Evolutionary conservation across 768 basidiomycete species (phyloP), one percentile per base, ranked within the genome.

Genomic region (Dendrothele bispora): DNA sequence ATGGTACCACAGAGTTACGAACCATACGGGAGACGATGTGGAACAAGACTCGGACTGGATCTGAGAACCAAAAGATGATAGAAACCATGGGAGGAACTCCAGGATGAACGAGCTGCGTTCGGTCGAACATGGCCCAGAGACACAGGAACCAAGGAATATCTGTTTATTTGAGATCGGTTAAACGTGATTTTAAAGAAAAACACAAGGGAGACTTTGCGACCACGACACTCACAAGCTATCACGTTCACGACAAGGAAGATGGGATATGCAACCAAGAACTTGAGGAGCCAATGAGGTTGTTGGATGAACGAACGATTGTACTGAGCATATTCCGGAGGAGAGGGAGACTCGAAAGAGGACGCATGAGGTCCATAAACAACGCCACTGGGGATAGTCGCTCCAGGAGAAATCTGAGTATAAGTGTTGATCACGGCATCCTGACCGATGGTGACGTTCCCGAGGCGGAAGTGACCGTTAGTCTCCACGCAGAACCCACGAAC

Each of bases 401-500:
- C 74, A 5, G 73, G 73, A 6, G 71, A 57, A 32, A 77, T 60
- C 43, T 64, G 63, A 17, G 73, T 74, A 48, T 67, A 72, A 1
- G 72, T 69, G 52, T 75, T 77, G 30, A 75, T 53, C 10, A 68
- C 58, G 7, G 70, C 70, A 24, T 63, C 58, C 15, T 54, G 45
- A 7, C 74, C 73, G 38, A 77, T 61, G 10, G 59, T 61, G 44
- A 75, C 61, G 4, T 55, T 57, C 12, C 63, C 70, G 21, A 77
- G 63, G 14, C 66, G 65, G 61, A 77, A 72, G 42, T 55, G 64
- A 4, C 74, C 72, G 44, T 75, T 69, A n/a, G 68, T 59, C 53
- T 77, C 75, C 4, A 75, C 72, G 37, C 69, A 67, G 52, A 77
- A 75, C 12, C 69, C 72, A 12, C 74, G 68, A 10, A 75, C 56